Percentiles rank a stretch among this genome's conserved stretches.
phyloP scores from a whole-genome alignment of 23 red algal genomes.

The Gracilaria vermiculophylla region DNA sequence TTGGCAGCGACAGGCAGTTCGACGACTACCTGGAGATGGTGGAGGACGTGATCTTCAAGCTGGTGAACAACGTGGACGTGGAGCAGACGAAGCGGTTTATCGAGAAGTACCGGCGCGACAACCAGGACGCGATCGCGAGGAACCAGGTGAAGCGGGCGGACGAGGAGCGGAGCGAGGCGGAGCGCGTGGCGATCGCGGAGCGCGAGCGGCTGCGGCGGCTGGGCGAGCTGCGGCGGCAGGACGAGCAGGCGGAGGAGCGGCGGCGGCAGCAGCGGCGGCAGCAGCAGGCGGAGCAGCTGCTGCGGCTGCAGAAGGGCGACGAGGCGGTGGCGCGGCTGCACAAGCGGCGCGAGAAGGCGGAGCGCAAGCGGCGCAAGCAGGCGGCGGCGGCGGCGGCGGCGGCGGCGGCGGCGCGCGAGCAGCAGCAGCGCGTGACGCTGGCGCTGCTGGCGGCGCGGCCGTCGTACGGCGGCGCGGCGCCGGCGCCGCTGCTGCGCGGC shows the following conservation, averaged over 20 bases:
- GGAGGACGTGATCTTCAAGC: conserved; percentile 77
- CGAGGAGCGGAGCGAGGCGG: conserved; percentile 45
- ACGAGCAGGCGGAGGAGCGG: conserved; percentile 25
- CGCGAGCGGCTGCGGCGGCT: conserved; percentile 46
- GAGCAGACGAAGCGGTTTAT: conserved; percentile 44
- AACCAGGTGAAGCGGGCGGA: conserved; percentile 65
- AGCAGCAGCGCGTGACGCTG: not conserved
- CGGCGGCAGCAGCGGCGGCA: not conserved
- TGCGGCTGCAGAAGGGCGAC: conserved; percentile 43
- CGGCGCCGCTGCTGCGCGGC: not conserved
- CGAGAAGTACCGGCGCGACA: conserved; percentile 59
- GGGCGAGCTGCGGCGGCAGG: conserved; percentile 34
- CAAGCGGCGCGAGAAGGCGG: conserved; percentile 42
- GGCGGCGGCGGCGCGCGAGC: conserved; percentile 33
- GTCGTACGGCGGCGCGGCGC: conserved; percentile 24
- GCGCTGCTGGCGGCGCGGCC: conserved; percentile 34
- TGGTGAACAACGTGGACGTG: conserved; percentile 75
- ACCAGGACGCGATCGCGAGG: conserved; percentile 56
- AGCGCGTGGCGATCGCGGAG: conserved; percentile 53
- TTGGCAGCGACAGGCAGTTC: conserved; percentile 65
- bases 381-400: conserved; percentile 38
- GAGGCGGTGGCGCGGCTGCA: conserved; percentile 5
- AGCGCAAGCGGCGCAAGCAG: conserved; percentile 47
- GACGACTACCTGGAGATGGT: conserved; percentile 92
- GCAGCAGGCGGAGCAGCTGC: conserved; percentile 46